Conservation (phyloP, 345 rosid genomes). For the Kernera saxatilis region DNA sequence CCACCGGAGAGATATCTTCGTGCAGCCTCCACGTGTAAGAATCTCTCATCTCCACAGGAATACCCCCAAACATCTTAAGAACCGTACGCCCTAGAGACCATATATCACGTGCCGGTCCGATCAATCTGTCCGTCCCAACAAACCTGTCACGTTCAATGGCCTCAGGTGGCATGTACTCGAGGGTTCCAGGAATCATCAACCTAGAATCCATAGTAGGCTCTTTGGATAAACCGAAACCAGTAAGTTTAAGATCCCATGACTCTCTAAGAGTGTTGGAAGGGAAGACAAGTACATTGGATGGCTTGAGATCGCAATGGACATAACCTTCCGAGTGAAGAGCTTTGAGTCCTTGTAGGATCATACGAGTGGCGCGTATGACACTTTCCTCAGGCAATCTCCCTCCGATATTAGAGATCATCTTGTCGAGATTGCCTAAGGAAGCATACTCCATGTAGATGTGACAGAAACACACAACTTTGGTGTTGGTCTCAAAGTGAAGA, state of each 20-base stretch:
- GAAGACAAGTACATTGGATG: not conserved
- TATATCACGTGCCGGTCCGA: no score
- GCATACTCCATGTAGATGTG: not conserved
- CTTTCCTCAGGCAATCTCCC: not conserved
- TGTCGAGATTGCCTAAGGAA: not conserved
- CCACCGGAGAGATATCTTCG: no score
- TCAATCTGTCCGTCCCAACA: no score
- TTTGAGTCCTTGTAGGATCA: not conserved
- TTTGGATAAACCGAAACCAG: not conserved
- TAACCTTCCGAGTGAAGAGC: conserved; percentile 1
- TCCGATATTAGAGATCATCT: not conserved
- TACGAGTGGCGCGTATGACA: not conserved
- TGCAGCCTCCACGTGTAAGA: no score
- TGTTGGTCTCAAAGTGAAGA: not conserved
- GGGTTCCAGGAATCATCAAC: no score
- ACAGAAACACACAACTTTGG: not conserved
- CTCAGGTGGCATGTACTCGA: no score
- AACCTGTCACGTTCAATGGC: no score
- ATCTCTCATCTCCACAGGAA: no score
- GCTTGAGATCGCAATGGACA: not conserved
- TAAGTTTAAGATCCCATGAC: not conserved
- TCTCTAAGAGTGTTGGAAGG: not conserved
- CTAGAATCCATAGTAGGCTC: not conserved
- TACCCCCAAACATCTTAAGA: no score
- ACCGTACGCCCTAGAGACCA: no score